Evolutionary conservation across 1,139 yeast species (phyloP).

Genomic region (Kodamaea arcana): DNA sequence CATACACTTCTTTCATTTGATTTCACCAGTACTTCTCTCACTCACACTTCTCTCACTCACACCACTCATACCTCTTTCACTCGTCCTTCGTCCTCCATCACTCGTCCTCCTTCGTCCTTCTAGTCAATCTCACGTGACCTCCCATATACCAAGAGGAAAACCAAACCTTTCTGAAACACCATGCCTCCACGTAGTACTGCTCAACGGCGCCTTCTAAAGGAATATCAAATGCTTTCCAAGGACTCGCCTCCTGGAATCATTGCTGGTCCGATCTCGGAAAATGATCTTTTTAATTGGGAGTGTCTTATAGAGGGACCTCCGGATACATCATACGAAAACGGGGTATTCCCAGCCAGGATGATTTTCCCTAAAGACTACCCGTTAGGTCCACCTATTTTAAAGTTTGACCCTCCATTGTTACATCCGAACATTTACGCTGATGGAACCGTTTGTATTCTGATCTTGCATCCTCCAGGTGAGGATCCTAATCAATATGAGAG

Average conservation of each 20-base stretch:
- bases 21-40: no score
- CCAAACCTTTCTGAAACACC: no score
- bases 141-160: no score
- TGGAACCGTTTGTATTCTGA: constrained; percentile 94
- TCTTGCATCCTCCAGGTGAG: constrained; percentile 93
- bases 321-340: constrained; percentile 92
- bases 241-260: constrained; percentile 95
- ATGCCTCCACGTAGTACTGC: constrained; percentile 78
- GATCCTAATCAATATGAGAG: constrained; percentile 94
- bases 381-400: constrained; percentile 80
- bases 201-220: constrained; percentile 79
- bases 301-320: constrained; percentile 89
- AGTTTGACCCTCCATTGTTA: constrained; percentile 77
- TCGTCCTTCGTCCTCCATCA: no score
- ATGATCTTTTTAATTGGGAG: constrained; percentile 83
- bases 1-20: no score
- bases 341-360: constrained; percentile 80
- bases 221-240: constrained; percentile 75
- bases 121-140: no score
- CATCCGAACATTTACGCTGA: constrained; percentile 94
- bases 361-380: constrained; percentile 92
- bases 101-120: no score
- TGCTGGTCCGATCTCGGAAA: constrained; percentile 86
- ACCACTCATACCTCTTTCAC: no score
- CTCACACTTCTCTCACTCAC: no score